Conservation (phyloP, 805 yeast species). For the Teunomyces kruisii region DNA sequence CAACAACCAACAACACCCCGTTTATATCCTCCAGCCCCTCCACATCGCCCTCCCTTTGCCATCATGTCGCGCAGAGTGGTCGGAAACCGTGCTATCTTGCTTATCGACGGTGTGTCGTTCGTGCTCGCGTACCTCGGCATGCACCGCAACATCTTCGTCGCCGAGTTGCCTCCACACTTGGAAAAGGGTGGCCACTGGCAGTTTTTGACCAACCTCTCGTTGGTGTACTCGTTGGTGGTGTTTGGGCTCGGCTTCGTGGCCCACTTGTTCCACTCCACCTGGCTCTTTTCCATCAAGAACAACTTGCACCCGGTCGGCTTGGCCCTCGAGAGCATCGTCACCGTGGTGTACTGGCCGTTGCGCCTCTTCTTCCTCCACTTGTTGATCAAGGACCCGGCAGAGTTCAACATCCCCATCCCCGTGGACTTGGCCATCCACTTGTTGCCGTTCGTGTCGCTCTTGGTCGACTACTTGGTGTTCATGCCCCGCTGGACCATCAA, state of each 20-base stretch:
- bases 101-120: conserved; percentile 24
- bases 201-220: conserved; percentile 57
- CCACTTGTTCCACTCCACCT: conserved; percentile 25
- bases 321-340: conserved; percentile 60
- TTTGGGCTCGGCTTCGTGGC: conserved; percentile 28
- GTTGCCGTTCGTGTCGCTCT: conserved; percentile 53
- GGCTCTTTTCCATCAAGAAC: conserved; percentile 35
- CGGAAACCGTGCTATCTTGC: conserved; percentile 29
- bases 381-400: conserved; percentile 38
- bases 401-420: conserved; percentile 41
- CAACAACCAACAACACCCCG: not conserved
- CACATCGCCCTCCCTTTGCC: not conserved
- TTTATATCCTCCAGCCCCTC: too few relatives aligned
- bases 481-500: conserved; percentile 45
- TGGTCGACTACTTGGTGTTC: conserved; percentile 54
- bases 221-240: conserved; percentile 14
- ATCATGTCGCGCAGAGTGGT: conserved; percentile 19
- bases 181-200: conserved; percentile 66
- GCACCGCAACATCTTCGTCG: conserved; percentile 12
- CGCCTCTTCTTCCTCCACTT: conserved; percentile 50
- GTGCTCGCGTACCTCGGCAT: conserved; percentile 31
- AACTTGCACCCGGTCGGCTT: conserved; percentile 53
- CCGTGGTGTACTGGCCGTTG: conserved; percentile 69
- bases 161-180: conserved; percentile 49
- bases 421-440: conserved; percentile 62